phyloP scores from a whole-genome alignment of 2,329 filamentous ascomycete species.

The Xylariaceae sp. region DNA sequence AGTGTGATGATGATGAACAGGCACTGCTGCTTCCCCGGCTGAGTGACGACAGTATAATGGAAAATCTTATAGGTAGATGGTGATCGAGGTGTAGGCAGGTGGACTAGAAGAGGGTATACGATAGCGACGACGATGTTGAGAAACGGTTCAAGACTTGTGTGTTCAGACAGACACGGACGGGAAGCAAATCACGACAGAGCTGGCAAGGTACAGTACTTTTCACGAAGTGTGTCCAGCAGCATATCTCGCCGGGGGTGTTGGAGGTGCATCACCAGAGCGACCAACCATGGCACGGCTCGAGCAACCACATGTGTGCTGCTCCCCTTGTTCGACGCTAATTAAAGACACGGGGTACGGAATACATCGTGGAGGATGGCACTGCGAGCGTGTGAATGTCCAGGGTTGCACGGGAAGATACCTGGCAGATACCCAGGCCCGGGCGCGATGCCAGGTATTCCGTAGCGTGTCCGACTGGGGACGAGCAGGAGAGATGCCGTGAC shows the following conservation, averaged over 20 bases:
- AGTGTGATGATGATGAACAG: not conserved
- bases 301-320: not conserved
- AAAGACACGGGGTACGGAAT: not conserved
- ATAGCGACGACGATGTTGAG: no score
- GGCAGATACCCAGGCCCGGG: not conserved
- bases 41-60: not conserved
- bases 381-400: not conserved
- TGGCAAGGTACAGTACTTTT: conserved; percentile 19
- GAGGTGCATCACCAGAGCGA: conserved; percentile 4
- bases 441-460: not conserved
- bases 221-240: conserved; percentile 9
- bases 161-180: conserved; percentile 21
- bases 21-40: not conserved
- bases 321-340: not conserved
- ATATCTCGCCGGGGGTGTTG: conserved; percentile 7
- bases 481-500: not conserved
- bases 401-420: not conserved
- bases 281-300: not conserved
- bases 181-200: conserved; percentile 27
- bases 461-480: not conserved
- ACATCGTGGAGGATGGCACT: not conserved
- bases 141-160: no score
- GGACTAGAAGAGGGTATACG: conserved; percentile 15
- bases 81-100: conserved; percentile 19
- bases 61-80: conserved; percentile 16